Conservation (phyloP, 176 grass and related monocot species). For the Carex littledalei region DNA sequence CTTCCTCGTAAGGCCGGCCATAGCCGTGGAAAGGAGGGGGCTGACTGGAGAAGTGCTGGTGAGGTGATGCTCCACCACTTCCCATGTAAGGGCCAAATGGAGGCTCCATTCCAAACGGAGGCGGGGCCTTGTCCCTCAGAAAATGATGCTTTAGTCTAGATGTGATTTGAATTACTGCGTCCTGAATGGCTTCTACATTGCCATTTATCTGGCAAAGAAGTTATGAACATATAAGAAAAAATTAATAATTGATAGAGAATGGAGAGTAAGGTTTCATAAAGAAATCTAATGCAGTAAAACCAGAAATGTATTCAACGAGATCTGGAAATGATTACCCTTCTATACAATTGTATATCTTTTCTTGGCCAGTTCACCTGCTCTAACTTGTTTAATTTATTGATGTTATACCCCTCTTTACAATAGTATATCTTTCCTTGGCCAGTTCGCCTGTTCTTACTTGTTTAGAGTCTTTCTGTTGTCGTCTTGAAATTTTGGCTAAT, state of each 20-base stretch:
- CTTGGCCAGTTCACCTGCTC: too few relatives aligned
- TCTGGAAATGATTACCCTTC: background rate
- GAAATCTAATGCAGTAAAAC: background rate
- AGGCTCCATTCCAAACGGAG: conserved; percentile 31
- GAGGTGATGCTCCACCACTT: conserved; percentile 48
- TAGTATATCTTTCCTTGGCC: too few relatives aligned
- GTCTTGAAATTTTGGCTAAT: too few relatives aligned
- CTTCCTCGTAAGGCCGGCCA: conserved; percentile 48
- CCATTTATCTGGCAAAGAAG: conserved; percentile 59
- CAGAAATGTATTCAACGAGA: background rate
- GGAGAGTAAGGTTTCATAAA: background rate
- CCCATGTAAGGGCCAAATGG: conserved; percentile 55
- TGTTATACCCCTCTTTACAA: background rate
- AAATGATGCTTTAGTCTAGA: conserved; percentile 80
- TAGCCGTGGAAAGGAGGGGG: conserved; percentile 61
- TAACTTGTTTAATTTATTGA: background rate
- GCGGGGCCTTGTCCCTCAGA: conserved; percentile 48
- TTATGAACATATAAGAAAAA: background rate
- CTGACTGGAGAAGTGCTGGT: conserved; percentile 29
- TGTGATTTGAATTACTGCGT: conserved; percentile 85
- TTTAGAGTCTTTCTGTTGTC: background rate
- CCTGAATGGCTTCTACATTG: conserved; percentile 62
- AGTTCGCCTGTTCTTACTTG: too few relatives aligned
- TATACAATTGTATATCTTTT: background rate
- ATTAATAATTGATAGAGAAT: background rate